Conservation (phyloP, 1,139 yeast genomes). For the Candida sp. region DNA sequence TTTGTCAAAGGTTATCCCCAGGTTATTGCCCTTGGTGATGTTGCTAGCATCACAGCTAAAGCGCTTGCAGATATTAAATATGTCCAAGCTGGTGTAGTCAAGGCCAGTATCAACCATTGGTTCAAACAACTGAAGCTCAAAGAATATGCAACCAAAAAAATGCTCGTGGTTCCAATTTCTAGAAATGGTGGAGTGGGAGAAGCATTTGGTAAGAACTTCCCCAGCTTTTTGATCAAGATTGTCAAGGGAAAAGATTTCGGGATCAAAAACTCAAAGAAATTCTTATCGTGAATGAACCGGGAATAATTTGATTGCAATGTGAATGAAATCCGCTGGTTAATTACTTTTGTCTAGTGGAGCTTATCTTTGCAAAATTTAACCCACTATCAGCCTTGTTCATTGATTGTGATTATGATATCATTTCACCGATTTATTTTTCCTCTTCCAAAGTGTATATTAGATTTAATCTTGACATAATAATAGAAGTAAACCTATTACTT, state of each 20-base stretch:
- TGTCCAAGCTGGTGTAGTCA: slow-evolving; percentile 18
- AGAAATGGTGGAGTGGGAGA: slow-evolving; percentile 34
- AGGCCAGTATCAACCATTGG: slow-evolving; percentile 12
- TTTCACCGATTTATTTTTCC: too few species aligned
- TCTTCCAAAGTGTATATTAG: too few species aligned
- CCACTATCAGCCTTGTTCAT: too few species aligned
- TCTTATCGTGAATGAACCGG: too few species aligned
- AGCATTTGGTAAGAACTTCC: slow-evolving; percentile 23
- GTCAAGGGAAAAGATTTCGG: slow-evolving; percentile 22
- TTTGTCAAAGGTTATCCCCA: slow-evolving; percentile 18
- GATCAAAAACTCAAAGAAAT: slow-evolving; percentile 9
- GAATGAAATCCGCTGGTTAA: too few species aligned
- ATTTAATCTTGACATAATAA: too few species aligned
- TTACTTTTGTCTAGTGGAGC: too few species aligned
- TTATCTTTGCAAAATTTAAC: too few species aligned
- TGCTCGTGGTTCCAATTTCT: slow-evolving; percentile 28
- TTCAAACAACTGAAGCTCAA: slow-evolving; percentile 13
- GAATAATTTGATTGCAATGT: too few species aligned
- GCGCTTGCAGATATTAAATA: slow-evolving; percentile 23
- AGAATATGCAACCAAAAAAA: slow-evolving; percentile 10
- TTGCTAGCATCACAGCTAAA: slow-evolving; percentile 17
- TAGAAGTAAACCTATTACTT: too few species aligned
- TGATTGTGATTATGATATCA: too few species aligned
- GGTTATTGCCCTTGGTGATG: slow-evolving; percentile 33
- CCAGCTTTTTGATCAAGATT: slow-evolving; percentile 24